Conservation (phyloP, 495 filamentous ascomycete species). For the Sporormia fimetaria region DNA sequence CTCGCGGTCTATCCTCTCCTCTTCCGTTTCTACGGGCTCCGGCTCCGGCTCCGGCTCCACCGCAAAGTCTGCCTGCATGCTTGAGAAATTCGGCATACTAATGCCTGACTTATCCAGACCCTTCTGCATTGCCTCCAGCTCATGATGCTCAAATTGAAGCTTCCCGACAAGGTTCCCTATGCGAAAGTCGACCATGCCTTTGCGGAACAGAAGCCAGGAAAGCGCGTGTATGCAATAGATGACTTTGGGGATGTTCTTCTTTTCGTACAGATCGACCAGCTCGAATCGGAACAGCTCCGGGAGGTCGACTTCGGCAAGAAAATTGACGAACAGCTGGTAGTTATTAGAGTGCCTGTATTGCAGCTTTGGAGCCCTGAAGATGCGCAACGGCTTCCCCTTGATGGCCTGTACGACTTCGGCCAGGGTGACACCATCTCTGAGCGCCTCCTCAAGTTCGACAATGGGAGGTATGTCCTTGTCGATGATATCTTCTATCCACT, state of each 20-base stretch:
- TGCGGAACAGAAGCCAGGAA: conserved; percentile 89
- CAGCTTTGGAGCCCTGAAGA: conserved; percentile 72
- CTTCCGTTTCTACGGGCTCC: conserved; percentile 73
- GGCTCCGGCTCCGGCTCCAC: conserved; percentile 53
- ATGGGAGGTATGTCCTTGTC: conserved; percentile 83
- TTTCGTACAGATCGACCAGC: conserved; percentile 95
- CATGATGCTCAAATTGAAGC: conserved; percentile 93
- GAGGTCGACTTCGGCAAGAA: conserved; percentile 82
- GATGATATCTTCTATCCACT: conserved; percentile 96
- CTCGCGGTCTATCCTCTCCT: conserved; percentile 79
- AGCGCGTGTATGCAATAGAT: conserved; percentile 97
- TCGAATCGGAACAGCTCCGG: conserved; percentile 99
- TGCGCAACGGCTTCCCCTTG: conserved; percentile 57
- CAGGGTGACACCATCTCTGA: conserved; percentile 87
- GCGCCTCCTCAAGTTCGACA: conserved; percentile 87
- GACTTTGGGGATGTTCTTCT: conserved; percentile 98
- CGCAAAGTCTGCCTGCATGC: conserved; percentile 91
- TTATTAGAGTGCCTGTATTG: conserved; percentile 98
- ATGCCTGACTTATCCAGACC: conserved; percentile 89
- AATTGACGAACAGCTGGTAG: conserved; percentile 85
- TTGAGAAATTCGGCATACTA: conserved; percentile 94
- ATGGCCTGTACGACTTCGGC: conserved; percentile 93
- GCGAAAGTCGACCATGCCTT: conserved; percentile 85
- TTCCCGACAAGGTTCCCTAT: conserved; percentile 98
- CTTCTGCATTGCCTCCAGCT: conserved; percentile 92